Evolutionary conservation across 345 rosid species (phyloP), one percentile per base, ranked within the genome.

Genomic region (Reutealis trisperma): DNA sequence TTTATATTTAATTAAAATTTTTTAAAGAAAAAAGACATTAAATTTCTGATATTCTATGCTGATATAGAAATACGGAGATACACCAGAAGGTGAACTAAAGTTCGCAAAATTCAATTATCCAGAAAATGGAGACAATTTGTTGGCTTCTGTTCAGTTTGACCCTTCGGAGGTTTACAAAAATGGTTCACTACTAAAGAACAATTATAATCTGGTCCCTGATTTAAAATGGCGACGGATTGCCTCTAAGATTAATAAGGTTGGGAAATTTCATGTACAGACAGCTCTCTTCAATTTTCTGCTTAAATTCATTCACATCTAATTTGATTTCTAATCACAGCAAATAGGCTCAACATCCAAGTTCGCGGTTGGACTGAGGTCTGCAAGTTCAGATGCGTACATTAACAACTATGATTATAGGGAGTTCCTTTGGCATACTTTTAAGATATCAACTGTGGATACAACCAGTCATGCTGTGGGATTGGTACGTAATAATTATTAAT

Each of bases 51-150:
- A 1, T 27, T 27, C 30, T 27, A 27, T 27, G 30, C 1, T 27
- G 1, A 0, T 27, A 27, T 27, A 27, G 30, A 27, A 27, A 27
- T 27, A 0, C 30, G 30, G 30, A 27, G 30, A 27, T 27, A 27
- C 30, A 27, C 1, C 30, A 27, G 16, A 19, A 51, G 77, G 70
- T 3, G 10, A 64, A 5, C 52, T 75, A 18, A 37, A 8, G 11
- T 15, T 75, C 5, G 71, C 71, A 63, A 37, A 75, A 0, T 75
- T 60, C 63, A 75, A 75, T 55, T 21, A 19, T 32, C 77, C 77
- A 49, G 51, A 52, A 0, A 51, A 19, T 15, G 77, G 77, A 30
- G 47, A 75, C 6, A 75, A 75, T 24, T 52, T n/a, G 25, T n/a
- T 75, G 42, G 71, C 34, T 4, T 21, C 34, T 22, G 7, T 65